Evolutionary conservation across 768 basidiomycete genomes (phyloP), one percentile per base, ranked within the genome.

Genomic region (Lentinula raphanica): DNA sequence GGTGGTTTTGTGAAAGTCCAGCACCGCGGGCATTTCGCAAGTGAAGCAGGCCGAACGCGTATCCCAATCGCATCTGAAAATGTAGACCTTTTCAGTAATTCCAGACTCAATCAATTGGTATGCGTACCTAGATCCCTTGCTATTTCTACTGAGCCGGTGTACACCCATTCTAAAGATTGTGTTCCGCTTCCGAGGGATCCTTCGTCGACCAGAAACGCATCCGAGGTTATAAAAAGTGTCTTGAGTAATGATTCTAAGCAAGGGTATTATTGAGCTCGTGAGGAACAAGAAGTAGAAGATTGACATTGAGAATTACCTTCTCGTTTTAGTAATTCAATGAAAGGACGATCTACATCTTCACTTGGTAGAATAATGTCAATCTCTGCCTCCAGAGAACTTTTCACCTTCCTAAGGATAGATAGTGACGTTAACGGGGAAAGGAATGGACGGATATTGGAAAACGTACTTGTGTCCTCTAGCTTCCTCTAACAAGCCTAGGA

Each of bases 21-120:
- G 69, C 96, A 98, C 15, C 95, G 82, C 23, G 94, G 91, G 68
- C 96, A 98, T 69, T 96, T 95, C 21, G 74, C 66, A 53, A 71
- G 60, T 3, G 69, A 72, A 11, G 92, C 82, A 15, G 90, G 87
- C 17, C 77, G 76, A n/a, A 90, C 74, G 13, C 80, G 78, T 54
- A 92, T 71, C 0, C 69, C 72, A 2, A 86, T 39, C 15, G 66
- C 69, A 36, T 73, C 72, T 53, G 56, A 29, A 56, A 39, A 59
- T 64, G 12, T 61, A 65, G 63, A 50, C 27, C 39, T n/a, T 38
- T 31, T 15, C 32, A 8, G 13, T 7, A 11, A 25, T 21, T 49
- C 9, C 21, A 40, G 21, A 15, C n/a, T 44, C 42, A 44, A 17
- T 44, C 3, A 19, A 13, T 44, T 9, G 29, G 3, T n/a, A 7